phyloP scores from a whole-genome alignment of 2,329 filamentous ascomycete species.

The Tetracladium maxilliforme region DNA sequence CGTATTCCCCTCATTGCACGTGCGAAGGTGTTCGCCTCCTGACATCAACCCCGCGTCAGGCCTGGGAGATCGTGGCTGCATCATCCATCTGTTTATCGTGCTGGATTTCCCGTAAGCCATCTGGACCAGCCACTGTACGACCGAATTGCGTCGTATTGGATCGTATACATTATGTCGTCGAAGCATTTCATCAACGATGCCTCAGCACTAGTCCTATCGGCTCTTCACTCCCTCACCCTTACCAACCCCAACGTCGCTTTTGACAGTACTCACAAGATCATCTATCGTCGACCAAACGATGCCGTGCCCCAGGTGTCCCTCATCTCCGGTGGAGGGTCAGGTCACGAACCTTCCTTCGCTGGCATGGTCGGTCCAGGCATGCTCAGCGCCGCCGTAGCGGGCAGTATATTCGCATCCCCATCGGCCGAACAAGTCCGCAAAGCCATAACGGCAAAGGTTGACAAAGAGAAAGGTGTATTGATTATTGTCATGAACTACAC shows the following conservation, averaged over 20 bases:
- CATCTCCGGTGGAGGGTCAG: slow-evolving; percentile 76
- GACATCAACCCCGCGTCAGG: too few relatives aligned
- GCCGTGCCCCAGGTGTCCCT: slow-evolving; percentile 56
- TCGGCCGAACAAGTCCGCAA: slow-evolving; percentile 69
- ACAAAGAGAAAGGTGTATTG: slow-evolving; percentile 58
- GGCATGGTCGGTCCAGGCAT: slow-evolving; percentile 74
- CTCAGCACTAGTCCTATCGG: slow-evolving; percentile 59
- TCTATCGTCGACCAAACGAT: slow-evolving; percentile 53
- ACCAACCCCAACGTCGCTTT: slow-evolving; percentile 76
- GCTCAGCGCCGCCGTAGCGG: slow-evolving; percentile 68
- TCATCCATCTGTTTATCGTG: too few relatives aligned
- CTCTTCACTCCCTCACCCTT: slow-evolving; percentile 62
- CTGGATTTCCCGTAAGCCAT: too few relatives aligned
- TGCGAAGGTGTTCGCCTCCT: too few relatives aligned
- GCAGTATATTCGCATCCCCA: slow-evolving; percentile 75
- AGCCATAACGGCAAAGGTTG: slow-evolving; percentile 60
- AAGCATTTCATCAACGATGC: slow-evolving; percentile 90
- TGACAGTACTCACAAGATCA: slow-evolving; percentile 67
- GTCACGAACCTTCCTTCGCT: slow-evolving; percentile 80
- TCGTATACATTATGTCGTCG: slow-evolving; percentile 24
- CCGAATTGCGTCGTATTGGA: too few relatives aligned
- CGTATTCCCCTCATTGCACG: too few relatives aligned
- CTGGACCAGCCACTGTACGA: too few relatives aligned
- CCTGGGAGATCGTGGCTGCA: too few relatives aligned
- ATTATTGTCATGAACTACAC: slow-evolving; percentile 97